phyloP scores from a whole-genome alignment of 2,329 filamentous ascomycete species.

The Ascochyta pisi region DNA sequence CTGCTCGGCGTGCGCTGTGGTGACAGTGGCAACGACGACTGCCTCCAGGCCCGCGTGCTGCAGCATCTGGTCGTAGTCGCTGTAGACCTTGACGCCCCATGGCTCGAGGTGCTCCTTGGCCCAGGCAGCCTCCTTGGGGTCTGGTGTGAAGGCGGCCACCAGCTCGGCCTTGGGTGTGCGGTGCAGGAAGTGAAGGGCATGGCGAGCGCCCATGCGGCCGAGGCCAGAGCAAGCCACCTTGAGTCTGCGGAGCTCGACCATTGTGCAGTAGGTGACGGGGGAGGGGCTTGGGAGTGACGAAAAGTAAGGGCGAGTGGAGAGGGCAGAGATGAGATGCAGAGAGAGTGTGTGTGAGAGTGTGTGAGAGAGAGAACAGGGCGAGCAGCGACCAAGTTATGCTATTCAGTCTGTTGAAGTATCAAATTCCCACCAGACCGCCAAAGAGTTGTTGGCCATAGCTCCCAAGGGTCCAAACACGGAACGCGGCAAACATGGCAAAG shows the following conservation, averaged over 20 bases:
- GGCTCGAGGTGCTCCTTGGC: conserved; percentile 59
- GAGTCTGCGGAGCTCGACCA: conserved; percentile 50
- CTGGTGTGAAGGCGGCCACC: conserved; percentile 57
- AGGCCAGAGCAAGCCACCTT: conserved; percentile 56
- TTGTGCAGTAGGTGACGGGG: conserved; percentile 20
- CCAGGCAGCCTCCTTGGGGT: conserved; percentile 55
- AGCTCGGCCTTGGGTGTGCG: conserved; percentile 55
- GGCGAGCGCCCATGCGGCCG: conserved; percentile 59
- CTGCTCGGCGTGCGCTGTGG: conserved; percentile 64
- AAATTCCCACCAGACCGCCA: conserved; percentile 3
- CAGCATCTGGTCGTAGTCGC: conserved; percentile 64
- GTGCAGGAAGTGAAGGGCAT: conserved; percentile 57
- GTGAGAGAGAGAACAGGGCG: background rate
- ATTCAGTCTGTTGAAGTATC: background rate
- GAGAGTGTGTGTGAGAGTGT: background rate
- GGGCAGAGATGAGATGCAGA: conserved; percentile 1
- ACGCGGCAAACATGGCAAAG: background rate
- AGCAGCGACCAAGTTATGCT: conserved; percentile 6
- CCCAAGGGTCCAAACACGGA: conserved; percentile 4
- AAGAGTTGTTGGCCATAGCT: conserved; percentile 31
- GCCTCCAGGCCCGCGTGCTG: conserved; percentile 62
- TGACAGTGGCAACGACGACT: conserved; percentile 62
- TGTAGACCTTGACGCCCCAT: conserved; percentile 61
- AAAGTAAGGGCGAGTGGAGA: background rate
- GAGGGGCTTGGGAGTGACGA: too few relatives aligned